Evolutionary conservation across 1,284 basidiomycete genomes (phyloP).

Genomic region (Rhodotorula sp.): DNA sequence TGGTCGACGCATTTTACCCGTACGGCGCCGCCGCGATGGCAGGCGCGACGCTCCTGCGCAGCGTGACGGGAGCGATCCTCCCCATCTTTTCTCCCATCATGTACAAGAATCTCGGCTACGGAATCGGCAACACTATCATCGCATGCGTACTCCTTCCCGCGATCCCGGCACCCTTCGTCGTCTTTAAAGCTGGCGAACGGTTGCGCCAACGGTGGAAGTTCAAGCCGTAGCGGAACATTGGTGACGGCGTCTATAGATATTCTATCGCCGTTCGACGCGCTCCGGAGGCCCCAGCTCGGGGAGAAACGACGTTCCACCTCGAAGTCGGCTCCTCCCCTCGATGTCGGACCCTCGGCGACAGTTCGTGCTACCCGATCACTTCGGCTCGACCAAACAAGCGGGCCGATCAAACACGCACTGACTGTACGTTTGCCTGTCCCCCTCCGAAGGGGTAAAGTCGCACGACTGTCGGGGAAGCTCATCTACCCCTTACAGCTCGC

Average conservation of each 20-base stretch:
- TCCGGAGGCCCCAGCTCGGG: neutral
- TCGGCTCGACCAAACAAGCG: too few relatives aligned
- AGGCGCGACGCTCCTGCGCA: slow-evolving; percentile 47
- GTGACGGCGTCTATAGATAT: neutral
- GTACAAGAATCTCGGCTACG: slow-evolving; percentile 53
- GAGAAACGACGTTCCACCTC: too few relatives aligned
- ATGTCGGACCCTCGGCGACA: too few relatives aligned
- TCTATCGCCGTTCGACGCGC: neutral
- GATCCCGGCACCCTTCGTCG: slow-evolving; percentile 50
- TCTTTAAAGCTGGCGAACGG: slow-evolving; percentile 51
- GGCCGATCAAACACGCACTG: too few relatives aligned
- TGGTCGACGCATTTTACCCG: slow-evolving; percentile 44
- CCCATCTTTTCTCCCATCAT: slow-evolving; percentile 52
- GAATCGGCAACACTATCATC: slow-evolving; percentile 51
- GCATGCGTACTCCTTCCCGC: slow-evolving; percentile 50
- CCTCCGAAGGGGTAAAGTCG: too few relatives aligned
- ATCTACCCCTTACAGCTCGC: too few relatives aligned
- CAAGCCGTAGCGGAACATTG: slow-evolving; percentile 34
- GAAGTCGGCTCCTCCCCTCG: too few relatives aligned
- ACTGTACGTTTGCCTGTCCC: too few relatives aligned
- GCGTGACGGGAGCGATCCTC: slow-evolving; percentile 50
- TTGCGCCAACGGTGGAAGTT: slow-evolving; percentile 50
- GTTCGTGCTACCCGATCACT: too few relatives aligned
- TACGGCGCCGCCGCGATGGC: slow-evolving; percentile 54
- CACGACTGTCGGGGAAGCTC: too few relatives aligned